These are phyloP conservation scores for Penicillium robsamsonii DNA, from an alignment of 495 filamentous ascomycete genomes.

Conservation along the genomic window DNA sequence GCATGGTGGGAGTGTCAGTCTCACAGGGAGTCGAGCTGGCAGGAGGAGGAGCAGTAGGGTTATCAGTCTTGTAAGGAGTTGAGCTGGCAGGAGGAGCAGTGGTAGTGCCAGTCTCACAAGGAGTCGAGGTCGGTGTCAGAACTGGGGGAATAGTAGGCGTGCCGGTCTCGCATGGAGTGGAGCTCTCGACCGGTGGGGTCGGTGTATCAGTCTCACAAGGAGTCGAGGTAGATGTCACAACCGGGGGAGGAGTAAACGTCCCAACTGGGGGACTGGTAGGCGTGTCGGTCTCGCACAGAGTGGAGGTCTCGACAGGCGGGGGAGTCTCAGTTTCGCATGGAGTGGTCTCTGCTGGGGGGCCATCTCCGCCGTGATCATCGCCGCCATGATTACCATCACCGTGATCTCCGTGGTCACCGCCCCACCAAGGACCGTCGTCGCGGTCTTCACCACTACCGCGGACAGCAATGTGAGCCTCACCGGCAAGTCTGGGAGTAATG, in stretches of 20 bases:
- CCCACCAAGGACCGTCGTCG: conserved; percentile 6
- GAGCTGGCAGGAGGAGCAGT: background rate
- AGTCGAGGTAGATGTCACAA: conserved; percentile 9
- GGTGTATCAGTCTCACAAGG: conserved; percentile 20
- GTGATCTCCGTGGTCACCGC: background rate
- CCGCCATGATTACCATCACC: conserved; percentile 5
- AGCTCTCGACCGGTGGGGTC: conserved; percentile 5
- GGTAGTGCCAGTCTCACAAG: conserved; percentile 13
- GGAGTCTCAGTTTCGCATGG: conserved; percentile 15
- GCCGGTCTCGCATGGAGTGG: conserved; percentile 17
- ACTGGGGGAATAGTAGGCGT: background rate
- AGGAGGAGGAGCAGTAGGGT: conserved; percentile 1
- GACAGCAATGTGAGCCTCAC: conserved; percentile 12
- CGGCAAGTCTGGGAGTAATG: conserved; percentile 15
- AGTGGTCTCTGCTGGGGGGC: conserved; percentile 5
- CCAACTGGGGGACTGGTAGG: conserved; percentile 9
- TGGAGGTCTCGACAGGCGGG: conserved; percentile 6
- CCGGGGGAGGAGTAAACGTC: conserved; percentile 3
- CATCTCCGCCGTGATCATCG: background rate
- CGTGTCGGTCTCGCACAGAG: conserved; percentile 10
- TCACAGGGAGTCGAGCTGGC: conserved; percentile 10
- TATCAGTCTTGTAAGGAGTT: conserved; percentile 16
- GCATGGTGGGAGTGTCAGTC: conserved; percentile 3
- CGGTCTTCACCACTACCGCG: conserved; percentile 14
- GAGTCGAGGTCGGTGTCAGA: conserved; percentile 12